Percentiles rank a stretch among this genome's conserved stretches.
These are phyloP conservation scores for Suillus alpinus DNA, from an alignment of 768 basidiomycete genomes.

Conservation along the genomic window DNA sequence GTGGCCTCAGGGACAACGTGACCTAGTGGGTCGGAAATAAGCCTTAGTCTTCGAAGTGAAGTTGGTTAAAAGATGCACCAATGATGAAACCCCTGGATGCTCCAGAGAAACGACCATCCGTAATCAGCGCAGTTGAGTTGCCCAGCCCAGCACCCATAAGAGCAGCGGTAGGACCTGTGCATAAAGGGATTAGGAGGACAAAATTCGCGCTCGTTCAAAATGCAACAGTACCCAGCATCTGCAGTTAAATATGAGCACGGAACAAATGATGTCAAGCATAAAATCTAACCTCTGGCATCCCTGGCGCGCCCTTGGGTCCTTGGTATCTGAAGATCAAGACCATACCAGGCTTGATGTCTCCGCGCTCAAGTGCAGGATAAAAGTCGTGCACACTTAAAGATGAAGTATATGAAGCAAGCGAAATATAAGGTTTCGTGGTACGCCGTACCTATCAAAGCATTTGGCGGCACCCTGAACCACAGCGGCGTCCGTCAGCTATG, in stretches of 20 bases:
- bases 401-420: not conserved
- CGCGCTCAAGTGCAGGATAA: conserved; percentile 68
- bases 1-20: conserved; percentile 66
- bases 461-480: conserved; percentile 60
- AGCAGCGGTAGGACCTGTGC: conserved; percentile 71
- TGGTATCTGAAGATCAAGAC: conserved; percentile 85
- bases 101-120: conserved; percentile 88
- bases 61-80: conserved; percentile 28
- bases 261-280: not conserved
- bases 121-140: conserved; percentile 76
- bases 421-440: not conserved
- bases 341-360: conserved; percentile 73
- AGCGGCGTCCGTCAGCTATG: conserved; percentile 5
- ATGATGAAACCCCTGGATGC: conserved; percentile 70
- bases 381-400: conserved; percentile 58
- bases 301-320: conserved; percentile 89
- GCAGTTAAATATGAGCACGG: conserved; percentile 5
- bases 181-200: conserved; percentile 9
- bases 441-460: conserved; percentile 67
- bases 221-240: conserved; percentile 43
- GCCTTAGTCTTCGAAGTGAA: conserved; percentile 38
- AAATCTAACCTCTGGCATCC: conserved; percentile 73
- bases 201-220: not conserved
- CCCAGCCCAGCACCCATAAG: conserved; percentile 83
- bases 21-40: conserved; percentile 39